These are phyloP conservation scores for Agarophyton chilense DNA, from an alignment of 23 red algal genomes.

Conservation along the genomic window DNA sequence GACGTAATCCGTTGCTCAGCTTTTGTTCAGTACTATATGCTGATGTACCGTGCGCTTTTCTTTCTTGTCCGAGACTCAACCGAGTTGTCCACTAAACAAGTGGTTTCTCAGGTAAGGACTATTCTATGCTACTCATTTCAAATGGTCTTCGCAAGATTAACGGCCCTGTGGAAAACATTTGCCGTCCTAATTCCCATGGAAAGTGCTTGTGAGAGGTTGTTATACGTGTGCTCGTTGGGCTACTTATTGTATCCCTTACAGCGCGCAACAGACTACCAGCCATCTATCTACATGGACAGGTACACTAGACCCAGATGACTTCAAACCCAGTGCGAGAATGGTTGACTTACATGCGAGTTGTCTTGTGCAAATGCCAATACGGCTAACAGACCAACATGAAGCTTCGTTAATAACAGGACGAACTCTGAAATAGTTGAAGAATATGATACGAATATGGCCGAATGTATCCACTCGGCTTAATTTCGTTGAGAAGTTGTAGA, in stretches of 20 bases:
- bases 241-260: not conserved
- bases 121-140: not conserved
- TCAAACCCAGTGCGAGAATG: slow-evolving; percentile 57
- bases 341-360: slow-evolving; percentile 64
- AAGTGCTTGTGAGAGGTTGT: too few species aligned
- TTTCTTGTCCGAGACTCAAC: not conserved
- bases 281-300: not conserved
- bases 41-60: slow-evolving; percentile 6
- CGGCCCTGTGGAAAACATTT: not conserved
- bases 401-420: slow-evolving; percentile 46
- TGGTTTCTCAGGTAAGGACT: not conserved
- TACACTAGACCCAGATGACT: slow-evolving; percentile 51
- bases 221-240: not conserved
- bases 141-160: not conserved
- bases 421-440: slow-evolving; percentile 48
- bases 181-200: too few species aligned
- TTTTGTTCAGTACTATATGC: not conserved
- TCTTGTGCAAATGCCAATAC: slow-evolving; percentile 68
- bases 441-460: slow-evolving; percentile 67
- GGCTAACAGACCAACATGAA: slow-evolving; percentile 50
- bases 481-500: slow-evolving; percentile 59
- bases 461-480: slow-evolving; percentile 40
- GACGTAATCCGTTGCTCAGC: not conserved
- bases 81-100: not conserved
- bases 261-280: slow-evolving; percentile 50